A percentile compares a stretch with the other conserved stretches of the same genome.
Evolutionary conservation across 495 filamentous ascomycete species (phyloP).

Genomic region (Xylaria palmicola): DNA sequence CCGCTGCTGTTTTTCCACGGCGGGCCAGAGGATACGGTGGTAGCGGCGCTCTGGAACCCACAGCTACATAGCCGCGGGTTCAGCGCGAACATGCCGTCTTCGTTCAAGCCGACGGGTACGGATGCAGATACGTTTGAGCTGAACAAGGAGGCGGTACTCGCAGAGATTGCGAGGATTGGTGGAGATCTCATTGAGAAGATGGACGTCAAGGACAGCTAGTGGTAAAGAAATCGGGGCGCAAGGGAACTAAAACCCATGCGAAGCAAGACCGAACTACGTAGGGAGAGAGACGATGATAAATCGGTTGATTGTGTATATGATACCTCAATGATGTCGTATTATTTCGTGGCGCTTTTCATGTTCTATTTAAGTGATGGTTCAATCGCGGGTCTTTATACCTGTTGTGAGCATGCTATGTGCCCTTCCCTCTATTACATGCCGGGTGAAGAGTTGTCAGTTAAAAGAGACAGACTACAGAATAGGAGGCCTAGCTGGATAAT

Average conservation of each 20-base stretch:
- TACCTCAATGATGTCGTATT: not conserved
- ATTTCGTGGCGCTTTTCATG: too few species aligned
- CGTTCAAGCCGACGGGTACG: constrained; percentile 52
- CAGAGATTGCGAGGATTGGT: constrained; percentile 74
- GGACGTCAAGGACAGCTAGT: constrained; percentile 31
- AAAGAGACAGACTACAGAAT: too few species aligned
- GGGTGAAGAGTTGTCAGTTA: too few species aligned
- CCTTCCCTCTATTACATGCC: too few species aligned
- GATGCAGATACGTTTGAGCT: constrained; percentile 50
- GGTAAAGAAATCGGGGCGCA: not conserved
- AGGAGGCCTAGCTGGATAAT: too few species aligned
- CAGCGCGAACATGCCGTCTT: constrained; percentile 67
- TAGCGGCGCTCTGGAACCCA: constrained; percentile 85
- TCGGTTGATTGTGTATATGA: not conserved
- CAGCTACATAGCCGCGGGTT: constrained; percentile 54
- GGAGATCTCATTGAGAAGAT: constrained; percentile 60
- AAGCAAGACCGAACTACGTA: not conserved
- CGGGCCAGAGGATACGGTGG: constrained; percentile 50
- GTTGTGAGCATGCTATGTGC: too few species aligned
- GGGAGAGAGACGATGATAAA: not conserved
- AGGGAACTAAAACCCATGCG: not conserved
- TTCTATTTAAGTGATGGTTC: too few species aligned
- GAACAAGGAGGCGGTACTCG: constrained; percentile 71
- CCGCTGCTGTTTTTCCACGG: constrained; percentile 75
- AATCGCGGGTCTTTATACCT: too few species aligned